A percentile compares a stretch with the other conserved stretches of the same genome.
Conservation (phyloP, 164 flowering plant genomes). For the Piper betle region DNA sequence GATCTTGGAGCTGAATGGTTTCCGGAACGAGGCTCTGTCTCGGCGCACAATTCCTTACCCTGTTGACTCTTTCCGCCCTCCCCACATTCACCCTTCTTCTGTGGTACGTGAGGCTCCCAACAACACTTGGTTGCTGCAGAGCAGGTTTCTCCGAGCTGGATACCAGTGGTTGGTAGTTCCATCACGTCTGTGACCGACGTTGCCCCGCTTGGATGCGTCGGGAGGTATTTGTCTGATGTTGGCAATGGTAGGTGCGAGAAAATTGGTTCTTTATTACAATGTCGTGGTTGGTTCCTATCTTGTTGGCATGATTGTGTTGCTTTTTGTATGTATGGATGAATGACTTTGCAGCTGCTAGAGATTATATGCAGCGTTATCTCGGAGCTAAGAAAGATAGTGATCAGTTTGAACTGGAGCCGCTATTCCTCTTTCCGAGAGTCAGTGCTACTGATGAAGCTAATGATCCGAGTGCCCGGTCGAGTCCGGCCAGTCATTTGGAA, state of each 20-base stretch:
- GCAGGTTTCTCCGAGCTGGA: constrained; percentile 8
- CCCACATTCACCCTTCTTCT: constrained; percentile 47
- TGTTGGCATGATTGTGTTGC: background rate
- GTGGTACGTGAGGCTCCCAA: constrained; percentile 22
- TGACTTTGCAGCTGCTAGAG: constrained; percentile 38
- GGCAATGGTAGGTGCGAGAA: constrained; percentile 35
- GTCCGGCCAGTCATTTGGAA: constrained; percentile 15
- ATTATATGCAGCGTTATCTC: constrained; percentile 27
- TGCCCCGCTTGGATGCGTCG: constrained; percentile 63
- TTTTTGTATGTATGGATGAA: constrained; percentile 7
- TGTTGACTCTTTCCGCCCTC: constrained; percentile 38
- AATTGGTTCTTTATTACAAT: background rate
- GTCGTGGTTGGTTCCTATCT: background rate
- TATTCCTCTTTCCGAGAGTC: constrained; percentile 45
- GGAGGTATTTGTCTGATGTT: constrained; percentile 55
- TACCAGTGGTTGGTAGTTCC: constrained; percentile 27
- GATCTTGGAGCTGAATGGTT: constrained; percentile 46
- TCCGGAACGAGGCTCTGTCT: constrained; percentile 43
- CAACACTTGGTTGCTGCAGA: constrained; percentile 11
- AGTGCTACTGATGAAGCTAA: constrained; percentile 16
- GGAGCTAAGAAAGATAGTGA: constrained; percentile 21
- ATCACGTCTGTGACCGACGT: constrained; percentile 64
- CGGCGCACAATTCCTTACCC: constrained; percentile 47
- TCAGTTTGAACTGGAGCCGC: constrained; percentile 40
- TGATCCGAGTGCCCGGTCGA: constrained; percentile 6